Conservation (phyloP, 495 filamentous ascomycete genomes). For the Geopyxis carbonaria region DNA sequence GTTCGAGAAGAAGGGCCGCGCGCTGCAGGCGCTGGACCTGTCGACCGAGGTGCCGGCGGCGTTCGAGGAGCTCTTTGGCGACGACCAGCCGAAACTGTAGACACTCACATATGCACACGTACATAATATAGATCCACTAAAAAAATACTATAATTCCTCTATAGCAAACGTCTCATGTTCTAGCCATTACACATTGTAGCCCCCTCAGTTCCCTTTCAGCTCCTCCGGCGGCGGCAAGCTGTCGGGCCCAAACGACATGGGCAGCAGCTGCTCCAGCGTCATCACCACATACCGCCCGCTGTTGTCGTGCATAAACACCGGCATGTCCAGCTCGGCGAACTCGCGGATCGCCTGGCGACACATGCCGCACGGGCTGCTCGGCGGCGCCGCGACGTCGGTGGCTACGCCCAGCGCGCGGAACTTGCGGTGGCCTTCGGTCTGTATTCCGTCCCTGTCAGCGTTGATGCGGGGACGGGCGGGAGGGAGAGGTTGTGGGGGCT, state of each 20-base stretch:
- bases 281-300: constrained; percentile 49
- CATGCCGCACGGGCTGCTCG: constrained; percentile 57
- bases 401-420: constrained; percentile 79
- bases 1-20: constrained; percentile 71
- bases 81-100: too few relatives aligned
- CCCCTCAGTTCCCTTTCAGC: not conserved
- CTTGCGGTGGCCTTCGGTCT: constrained; percentile 43
- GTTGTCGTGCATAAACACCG: constrained; percentile 83
- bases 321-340: constrained; percentile 48
- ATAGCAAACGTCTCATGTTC: too few relatives aligned
- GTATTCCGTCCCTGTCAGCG: constrained; percentile 1
- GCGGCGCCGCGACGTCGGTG: constrained; percentile 52
- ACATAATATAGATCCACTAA: too few relatives aligned
- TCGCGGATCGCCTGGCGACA: constrained; percentile 52
- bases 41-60: constrained; percentile 76
- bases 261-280: constrained; percentile 56
- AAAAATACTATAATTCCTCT: too few relatives aligned
- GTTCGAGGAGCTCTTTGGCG: constrained; percentile 59
- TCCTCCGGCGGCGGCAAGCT: constrained; percentile 25
- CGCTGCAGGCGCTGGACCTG: constrained; percentile 84
- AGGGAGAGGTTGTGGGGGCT: constrained; percentile 18
- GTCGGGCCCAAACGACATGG: constrained; percentile 56
- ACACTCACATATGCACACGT: too few relatives aligned
- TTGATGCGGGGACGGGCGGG: not conserved
- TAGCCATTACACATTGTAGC: too few relatives aligned